Conservation (phyloP, 352 stramenopile species). For the Phytophthora podocarpi region DNA sequence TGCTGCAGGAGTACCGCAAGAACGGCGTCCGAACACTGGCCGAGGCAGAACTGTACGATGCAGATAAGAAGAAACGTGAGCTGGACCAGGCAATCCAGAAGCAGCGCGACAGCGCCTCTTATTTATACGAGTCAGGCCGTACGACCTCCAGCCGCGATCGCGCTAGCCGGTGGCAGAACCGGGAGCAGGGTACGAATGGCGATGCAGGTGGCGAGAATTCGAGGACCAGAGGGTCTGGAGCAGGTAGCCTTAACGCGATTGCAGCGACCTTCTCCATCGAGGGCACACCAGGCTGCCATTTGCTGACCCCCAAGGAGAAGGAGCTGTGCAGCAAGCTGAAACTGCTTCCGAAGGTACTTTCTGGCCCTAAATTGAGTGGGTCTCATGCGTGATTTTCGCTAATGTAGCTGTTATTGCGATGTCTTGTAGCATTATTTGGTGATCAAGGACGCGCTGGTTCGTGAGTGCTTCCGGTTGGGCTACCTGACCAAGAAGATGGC, state of each 20-base stretch:
- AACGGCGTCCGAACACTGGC: constrained; percentile 94
- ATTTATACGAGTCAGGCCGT: constrained; percentile 83
- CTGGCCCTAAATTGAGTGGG: not conserved
- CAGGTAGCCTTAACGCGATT: constrained; percentile 31
- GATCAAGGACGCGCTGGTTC: constrained; percentile 95
- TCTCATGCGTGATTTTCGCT: not conserved
- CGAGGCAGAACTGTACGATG: constrained; percentile 95
- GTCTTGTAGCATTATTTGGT: constrained; percentile 90
- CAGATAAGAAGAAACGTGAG: constrained; percentile 93
- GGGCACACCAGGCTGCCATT: constrained; percentile 79
- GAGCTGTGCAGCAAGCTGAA: constrained; percentile 91
- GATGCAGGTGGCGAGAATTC: constrained; percentile 28
- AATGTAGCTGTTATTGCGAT: constrained; percentile 7
- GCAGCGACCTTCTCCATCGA: constrained; percentile 77
- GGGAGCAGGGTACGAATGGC: constrained; percentile 49
- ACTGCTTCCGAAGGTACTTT: constrained; percentile 85
- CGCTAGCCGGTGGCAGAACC: constrained; percentile 70
- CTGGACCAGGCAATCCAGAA: constrained; percentile 90
- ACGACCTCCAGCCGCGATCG: constrained; percentile 64
- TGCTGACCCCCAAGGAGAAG: constrained; percentile 92
- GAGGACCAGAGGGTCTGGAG: constrained; percentile 34
- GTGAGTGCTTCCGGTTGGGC: constrained; percentile 81
- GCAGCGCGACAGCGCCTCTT: constrained; percentile 85
- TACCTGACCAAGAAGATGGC: constrained; percentile 79
- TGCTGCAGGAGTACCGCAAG: constrained; percentile 96